A percentile compares a stretch with the other conserved stretches of the same genome.
Evolutionary conservation across 2,329 filamentous ascomycete genomes (phyloP).

Genomic region (Ilyonectria robusta): DNA sequence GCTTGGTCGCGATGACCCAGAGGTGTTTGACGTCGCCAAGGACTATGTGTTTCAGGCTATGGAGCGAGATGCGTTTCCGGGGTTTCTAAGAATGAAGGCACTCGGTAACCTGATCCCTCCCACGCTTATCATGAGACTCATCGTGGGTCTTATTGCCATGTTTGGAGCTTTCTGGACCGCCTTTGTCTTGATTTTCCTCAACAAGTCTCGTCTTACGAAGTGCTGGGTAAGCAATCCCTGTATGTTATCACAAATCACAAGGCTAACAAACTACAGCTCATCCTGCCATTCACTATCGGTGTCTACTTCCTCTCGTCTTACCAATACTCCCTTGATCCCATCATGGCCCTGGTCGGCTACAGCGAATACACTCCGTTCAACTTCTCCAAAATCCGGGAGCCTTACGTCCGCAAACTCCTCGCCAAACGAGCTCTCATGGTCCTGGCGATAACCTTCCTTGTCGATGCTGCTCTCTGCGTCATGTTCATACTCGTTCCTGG

Average conservation of each 20-base stretch:
- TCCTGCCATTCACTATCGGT: conserved; percentile 92
- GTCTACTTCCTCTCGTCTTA: conserved; percentile 92
- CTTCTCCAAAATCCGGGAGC: conserved; percentile 89
- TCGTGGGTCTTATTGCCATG: conserved; percentile 84
- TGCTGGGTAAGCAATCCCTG: conserved; percentile 80
- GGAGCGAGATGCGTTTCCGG: conserved; percentile 99
- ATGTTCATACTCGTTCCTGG: conserved; percentile 97
- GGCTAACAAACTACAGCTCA: conserved; percentile 60
- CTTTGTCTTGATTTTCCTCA: conserved; percentile 92
- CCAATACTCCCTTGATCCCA: conserved; percentile 94
- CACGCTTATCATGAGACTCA: conserved; percentile 87
- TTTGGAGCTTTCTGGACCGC: conserved; percentile 95
- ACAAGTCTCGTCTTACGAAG: conserved; percentile 80
- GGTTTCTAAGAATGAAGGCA: conserved; percentile 94
- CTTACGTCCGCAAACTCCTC: conserved; percentile 89
- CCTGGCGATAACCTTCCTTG: conserved; percentile 79
- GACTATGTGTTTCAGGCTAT: conserved; percentile 99
- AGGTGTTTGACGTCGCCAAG: conserved; percentile 97
- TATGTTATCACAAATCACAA: not conserved
- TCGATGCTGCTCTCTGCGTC: conserved; percentile 86
- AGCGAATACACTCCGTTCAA: conserved; percentile 98
- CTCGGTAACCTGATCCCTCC: conserved; percentile 95
- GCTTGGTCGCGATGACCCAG: conserved; percentile 92
- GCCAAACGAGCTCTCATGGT: conserved; percentile 88
- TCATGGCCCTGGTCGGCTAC: conserved; percentile 88